Evolutionary conservation across 2,329 filamentous ascomycete genomes (phyloP), one percentile per base, ranked within the genome.

Genomic region (Colletotrichum chlorophyti): DNA sequence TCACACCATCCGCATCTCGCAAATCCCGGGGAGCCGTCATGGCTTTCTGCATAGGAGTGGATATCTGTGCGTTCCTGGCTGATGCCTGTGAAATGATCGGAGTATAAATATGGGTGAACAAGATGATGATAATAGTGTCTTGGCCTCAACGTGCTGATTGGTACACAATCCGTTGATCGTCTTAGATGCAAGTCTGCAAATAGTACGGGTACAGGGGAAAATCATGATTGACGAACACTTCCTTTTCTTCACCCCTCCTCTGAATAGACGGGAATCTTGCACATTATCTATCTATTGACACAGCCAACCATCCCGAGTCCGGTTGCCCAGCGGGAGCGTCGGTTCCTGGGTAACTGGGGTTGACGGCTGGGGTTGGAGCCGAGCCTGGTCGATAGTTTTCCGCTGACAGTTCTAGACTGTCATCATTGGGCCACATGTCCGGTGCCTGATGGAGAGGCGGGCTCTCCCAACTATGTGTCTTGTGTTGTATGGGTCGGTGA

Each of bases 391-490:
- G 50, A 54, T 31, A 23, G 41, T 47, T 48, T 54, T 31, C 50
- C 42, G 50, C 54, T 54, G 54, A 54, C 35, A 41, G 50, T 42
- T 35, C 21, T 38, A 42, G 37, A 23, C 27, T 47, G 12, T 19
- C 47, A 14, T 50, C 40, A 58, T 61, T 58, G 54, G 59, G 46
- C 62, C 60, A 61, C 57, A 54, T 62, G 50, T 27, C 53, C 41
- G 58, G 45, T 61, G 61, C 61, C 58, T 64, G 61, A 61, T 50
- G 61, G 46, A 48, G 24, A 31, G 52, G 47, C 41, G 51, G 29
- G n/a, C n/a, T n/a, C 53, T 60, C 43, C 57, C 53, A 52, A 48
- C 41, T 61, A 64, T 64, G 62, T 64, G 62, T 62, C 61, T 58
- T 29, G 47, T 49, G 29, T 41, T 64, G 62, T 63, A 64, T 64